Evolutionary conservation across 345 rosid species (phyloP).

Genomic region (Passiflora organensis): DNA sequence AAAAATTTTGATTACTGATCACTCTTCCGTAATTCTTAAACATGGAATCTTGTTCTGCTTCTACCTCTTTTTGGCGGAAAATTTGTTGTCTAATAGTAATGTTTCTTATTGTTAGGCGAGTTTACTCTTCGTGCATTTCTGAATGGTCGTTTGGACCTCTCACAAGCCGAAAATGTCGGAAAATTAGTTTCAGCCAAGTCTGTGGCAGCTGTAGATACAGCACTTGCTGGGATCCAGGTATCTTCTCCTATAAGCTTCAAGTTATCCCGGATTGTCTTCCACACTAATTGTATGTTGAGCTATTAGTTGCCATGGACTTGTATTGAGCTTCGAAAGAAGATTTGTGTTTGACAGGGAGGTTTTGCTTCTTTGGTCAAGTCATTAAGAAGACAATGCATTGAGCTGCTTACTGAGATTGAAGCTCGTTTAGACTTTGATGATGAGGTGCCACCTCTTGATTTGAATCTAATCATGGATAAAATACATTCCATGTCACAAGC

Average conservation of each 20-base stretch:
- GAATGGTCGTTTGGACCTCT: slow-evolving; percentile 90
- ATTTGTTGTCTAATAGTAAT: neutral
- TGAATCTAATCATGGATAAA: slow-evolving; percentile 40
- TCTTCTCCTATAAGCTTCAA: slow-evolving; percentile 10
- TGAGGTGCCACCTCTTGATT: slow-evolving; percentile 79
- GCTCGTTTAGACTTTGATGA: slow-evolving; percentile 95
- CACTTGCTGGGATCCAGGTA: slow-evolving; percentile 91
- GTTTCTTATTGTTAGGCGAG: slow-evolving; percentile 49
- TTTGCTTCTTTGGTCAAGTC: slow-evolving; percentile 78
- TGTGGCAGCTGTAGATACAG: slow-evolving; percentile 84
- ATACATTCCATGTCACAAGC: slow-evolving; percentile 57
- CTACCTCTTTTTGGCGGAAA: neutral
- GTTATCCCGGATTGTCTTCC: neutral
- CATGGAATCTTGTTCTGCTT: neutral
- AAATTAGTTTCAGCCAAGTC: slow-evolving; percentile 81
- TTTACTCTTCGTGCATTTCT: slow-evolving; percentile 94
- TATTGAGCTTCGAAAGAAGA: neutral
- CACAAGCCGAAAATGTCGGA: slow-evolving; percentile 87
- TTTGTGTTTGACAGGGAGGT: slow-evolving; percentile 58
- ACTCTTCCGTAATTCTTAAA: neutral
- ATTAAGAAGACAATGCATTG: slow-evolving; percentile 72
- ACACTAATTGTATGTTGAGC: neutral
- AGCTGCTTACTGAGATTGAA: slow-evolving; percentile 88
- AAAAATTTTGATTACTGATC: neutral
- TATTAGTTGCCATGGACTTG: neutral